Evolutionary conservation across 768 basidiomycete genomes (phyloP).

Genomic region (Rhizopogon roseolus): DNA sequence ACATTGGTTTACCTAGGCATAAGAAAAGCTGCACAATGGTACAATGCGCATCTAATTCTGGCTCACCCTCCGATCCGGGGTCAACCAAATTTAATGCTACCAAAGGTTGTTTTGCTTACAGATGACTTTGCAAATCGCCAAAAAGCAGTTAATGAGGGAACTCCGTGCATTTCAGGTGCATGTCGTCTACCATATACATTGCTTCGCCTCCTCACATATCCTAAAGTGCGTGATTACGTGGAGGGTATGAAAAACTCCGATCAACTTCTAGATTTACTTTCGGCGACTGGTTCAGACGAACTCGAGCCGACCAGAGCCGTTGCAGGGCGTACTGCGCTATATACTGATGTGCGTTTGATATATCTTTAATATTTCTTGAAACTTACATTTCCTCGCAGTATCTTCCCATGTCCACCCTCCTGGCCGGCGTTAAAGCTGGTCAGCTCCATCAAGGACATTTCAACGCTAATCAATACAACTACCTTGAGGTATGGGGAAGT

Average conservation of each 20-base stretch:
- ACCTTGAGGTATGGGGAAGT: slow-evolving; percentile 64
- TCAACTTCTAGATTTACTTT: slow-evolving; percentile 77
- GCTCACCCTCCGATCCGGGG: slow-evolving; percentile 49
- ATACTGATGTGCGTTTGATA: slow-evolving; percentile 57
- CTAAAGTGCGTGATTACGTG: slow-evolving; percentile 73
- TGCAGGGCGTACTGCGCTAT: slow-evolving; percentile 54
- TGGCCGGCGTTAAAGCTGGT: slow-evolving; percentile 83
- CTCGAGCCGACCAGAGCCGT: slow-evolving; percentile 59
- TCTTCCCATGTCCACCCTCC: slow-evolving; percentile 60
- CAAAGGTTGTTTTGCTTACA: slow-evolving; percentile 76
- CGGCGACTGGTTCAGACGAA: slow-evolving; percentile 57
- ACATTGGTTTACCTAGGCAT: slow-evolving; percentile 55
- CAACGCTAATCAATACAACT: slow-evolving; percentile 94
- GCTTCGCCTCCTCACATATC: background rate
- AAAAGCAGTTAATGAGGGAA: slow-evolving; percentile 64
- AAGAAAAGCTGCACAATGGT: slow-evolving; percentile 84
- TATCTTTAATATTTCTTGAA: background rate
- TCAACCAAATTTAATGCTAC: slow-evolving; percentile 37
- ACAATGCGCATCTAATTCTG: slow-evolving; percentile 63
- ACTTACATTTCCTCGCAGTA: slow-evolving; percentile 47
- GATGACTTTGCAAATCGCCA: slow-evolving; percentile 84
- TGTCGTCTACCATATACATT: background rate
- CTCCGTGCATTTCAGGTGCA: slow-evolving; percentile 60
- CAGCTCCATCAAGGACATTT: slow-evolving; percentile 90
- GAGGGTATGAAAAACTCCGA: slow-evolving; percentile 62